phyloP scores from a whole-genome alignment of 257 asterid species.

The Mentha longifolia region DNA sequence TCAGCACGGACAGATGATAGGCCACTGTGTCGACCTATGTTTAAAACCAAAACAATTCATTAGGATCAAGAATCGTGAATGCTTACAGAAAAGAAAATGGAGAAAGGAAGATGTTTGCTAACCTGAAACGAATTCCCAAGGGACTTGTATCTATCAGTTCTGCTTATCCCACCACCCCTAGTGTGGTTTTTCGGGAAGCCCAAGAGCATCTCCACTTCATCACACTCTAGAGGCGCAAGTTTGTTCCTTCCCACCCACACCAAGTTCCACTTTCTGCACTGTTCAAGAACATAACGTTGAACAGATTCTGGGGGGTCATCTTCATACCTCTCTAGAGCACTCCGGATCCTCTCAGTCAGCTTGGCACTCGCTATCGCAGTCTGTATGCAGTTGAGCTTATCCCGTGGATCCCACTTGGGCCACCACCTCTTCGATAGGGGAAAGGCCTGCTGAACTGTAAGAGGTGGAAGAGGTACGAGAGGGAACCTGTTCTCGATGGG shows the following conservation, averaged over 20 bases:
- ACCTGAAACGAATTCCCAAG: constrained; percentile 96
- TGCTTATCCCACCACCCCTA: constrained; percentile 88
- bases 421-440: constrained; percentile 61
- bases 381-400: constrained; percentile 59
- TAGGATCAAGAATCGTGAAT: not conserved
- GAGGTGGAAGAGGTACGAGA: constrained; percentile 61
- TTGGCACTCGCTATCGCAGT: constrained; percentile 58
- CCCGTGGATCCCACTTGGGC: constrained; percentile 69
- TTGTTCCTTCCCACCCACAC: constrained; percentile 92
- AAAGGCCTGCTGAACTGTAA: constrained; percentile 55
- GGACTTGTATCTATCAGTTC: constrained; percentile 83
- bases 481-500: constrained; percentile 60
- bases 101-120: not conserved
- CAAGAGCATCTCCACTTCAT: constrained; percentile 75
- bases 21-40: constrained; percentile 88
- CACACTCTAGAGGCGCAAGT: constrained; percentile 85
- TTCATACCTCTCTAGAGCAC: constrained; percentile 47
- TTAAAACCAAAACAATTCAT: not conserved
- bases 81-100: not conserved
- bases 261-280: constrained; percentile 88
- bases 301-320: constrained; percentile 63
- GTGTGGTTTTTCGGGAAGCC: constrained; percentile 93
- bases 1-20: constrained; percentile 77
- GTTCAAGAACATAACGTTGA: constrained; percentile 52
- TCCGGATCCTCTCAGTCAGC: constrained; percentile 51